Evolutionary conservation across 2,329 filamentous ascomycete species (phyloP).

Genomic region (Arachnopeziza araneosa): DNA sequence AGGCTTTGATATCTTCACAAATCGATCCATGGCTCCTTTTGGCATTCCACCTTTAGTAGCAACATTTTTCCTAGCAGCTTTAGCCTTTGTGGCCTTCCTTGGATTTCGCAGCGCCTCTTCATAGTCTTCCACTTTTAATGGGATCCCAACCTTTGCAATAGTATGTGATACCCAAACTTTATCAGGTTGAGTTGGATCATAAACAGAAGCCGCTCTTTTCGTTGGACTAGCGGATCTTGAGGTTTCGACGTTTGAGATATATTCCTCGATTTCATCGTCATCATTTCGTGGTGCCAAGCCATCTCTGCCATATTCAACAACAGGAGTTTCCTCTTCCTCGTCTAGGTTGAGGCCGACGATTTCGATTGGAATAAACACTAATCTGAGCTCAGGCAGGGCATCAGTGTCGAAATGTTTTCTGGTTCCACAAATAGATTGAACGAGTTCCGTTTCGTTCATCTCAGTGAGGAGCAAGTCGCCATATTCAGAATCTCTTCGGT

Average conservation of each 20-base stretch:
- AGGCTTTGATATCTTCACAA: slow-evolving; percentile 28
- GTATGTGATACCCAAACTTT: slow-evolving; percentile 65
- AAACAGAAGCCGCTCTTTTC: slow-evolving; percentile 39
- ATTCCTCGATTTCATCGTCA: slow-evolving; percentile 53
- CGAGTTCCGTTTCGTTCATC: slow-evolving; percentile 45
- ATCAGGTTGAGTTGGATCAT: slow-evolving; percentile 61
- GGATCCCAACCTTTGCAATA: slow-evolving; percentile 58
- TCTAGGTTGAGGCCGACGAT: slow-evolving; percentile 74
- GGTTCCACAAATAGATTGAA: slow-evolving; percentile 62
- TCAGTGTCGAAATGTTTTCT: slow-evolving; percentile 71
- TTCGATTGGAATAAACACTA: slow-evolving; percentile 70
- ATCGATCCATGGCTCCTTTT: slow-evolving; percentile 31
- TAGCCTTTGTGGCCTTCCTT: slow-evolving; percentile 20
- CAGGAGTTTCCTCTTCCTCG: slow-evolving; percentile 53
- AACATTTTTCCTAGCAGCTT: slow-evolving; percentile 21
- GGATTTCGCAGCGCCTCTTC: slow-evolving; percentile 37
- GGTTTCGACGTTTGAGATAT: slow-evolving; percentile 22
- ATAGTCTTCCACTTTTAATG: slow-evolving; percentile 60
- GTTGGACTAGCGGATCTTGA: slow-evolving; percentile 18
- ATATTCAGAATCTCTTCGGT: slow-evolving; percentile 33
- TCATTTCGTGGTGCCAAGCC: slow-evolving; percentile 51
- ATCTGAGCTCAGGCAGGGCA: slow-evolving; percentile 66
- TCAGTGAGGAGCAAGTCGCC: slow-evolving; percentile 34
- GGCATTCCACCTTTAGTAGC: slow-evolving; percentile 22
- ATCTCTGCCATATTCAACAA: slow-evolving; percentile 39